These are phyloP conservation scores for Hibiscus mutabilis DNA, from an alignment of 345 rosid genomes.

Conservation along the genomic window DNA sequence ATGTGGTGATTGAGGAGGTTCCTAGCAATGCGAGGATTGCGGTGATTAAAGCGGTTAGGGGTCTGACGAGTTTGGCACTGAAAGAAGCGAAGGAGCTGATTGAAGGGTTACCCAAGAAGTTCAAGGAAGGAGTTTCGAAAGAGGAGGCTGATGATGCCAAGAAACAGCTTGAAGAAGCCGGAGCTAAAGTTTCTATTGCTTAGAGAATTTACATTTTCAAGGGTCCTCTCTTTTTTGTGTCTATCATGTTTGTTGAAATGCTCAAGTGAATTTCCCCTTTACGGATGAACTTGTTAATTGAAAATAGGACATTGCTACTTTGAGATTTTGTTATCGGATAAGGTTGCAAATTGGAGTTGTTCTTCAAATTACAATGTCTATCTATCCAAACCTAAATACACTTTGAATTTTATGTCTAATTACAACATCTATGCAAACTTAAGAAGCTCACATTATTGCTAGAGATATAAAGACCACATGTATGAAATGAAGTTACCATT, in stretches of 20 bases:
- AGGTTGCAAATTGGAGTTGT: background rate
- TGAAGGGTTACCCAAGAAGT: conserved; percentile 85
- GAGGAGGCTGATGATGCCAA: conserved; percentile 90
- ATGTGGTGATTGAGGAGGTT: conserved; percentile 70
- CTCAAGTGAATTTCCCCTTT: background rate
- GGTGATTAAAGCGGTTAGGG: conserved; percentile 81
- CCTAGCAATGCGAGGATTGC: conserved; percentile 63
- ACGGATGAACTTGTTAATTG: background rate
- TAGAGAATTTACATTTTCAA: conserved; percentile 13
- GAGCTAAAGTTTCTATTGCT: conserved; percentile 59
- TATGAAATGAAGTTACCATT: background rate
- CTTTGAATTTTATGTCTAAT: background rate
- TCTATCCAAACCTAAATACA: background rate
- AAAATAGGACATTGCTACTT: background rate
- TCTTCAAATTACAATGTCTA: background rate
- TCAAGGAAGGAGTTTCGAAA: conserved; percentile 60
- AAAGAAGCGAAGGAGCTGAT: conserved; percentile 87
- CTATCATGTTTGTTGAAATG: background rate
- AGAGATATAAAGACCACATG: too few relatives aligned
- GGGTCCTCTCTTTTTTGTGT: background rate
- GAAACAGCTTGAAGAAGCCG: conserved; percentile 85
- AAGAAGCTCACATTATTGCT: too few relatives aligned
- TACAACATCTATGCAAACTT: too few relatives aligned
- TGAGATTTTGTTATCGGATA: background rate
- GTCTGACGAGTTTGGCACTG: conserved; percentile 64